These are phyloP conservation scores for Adiantum capillusveneris DNA, from an alignment of 75 land plant genomes.

Conservation along the genomic window DNA sequence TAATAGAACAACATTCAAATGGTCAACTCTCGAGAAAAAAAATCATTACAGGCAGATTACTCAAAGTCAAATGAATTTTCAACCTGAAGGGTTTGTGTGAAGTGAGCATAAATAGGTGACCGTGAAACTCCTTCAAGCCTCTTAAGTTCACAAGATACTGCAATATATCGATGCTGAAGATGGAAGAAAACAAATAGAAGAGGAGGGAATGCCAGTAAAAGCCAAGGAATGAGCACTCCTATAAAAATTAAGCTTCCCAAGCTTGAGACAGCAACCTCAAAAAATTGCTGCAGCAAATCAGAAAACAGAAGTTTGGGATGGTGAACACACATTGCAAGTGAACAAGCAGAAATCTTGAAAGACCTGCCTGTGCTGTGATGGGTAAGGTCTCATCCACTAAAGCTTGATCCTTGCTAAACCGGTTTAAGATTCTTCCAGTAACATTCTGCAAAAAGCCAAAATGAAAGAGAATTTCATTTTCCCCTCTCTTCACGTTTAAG, in stretches of 20 bases:
- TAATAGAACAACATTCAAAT: too few relatives aligned
- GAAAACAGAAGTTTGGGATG: too few relatives aligned
- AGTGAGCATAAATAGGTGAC: slow-evolving; percentile 32
- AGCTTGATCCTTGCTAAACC: slow-evolving; percentile 31
- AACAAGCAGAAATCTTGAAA: too few relatives aligned
- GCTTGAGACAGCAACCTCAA: slow-evolving; percentile 7
- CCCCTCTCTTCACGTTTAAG: too few relatives aligned
- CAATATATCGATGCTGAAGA: slow-evolving; percentile 17
- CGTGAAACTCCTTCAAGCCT: slow-evolving; percentile 29
- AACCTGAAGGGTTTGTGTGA: slow-evolving; percentile 28
- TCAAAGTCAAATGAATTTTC: too few relatives aligned
- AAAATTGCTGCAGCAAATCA: slow-evolving; percentile 15
- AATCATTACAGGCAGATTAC: too few relatives aligned
- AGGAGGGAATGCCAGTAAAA: slow-evolving; percentile 18
- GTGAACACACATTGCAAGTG: too few relatives aligned
- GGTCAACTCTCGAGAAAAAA: too few relatives aligned
- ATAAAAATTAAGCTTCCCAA: slow-evolving; percentile 21
- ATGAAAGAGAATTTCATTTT: too few relatives aligned
- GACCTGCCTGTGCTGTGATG: slow-evolving; percentile 17
- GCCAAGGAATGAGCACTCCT: slow-evolving; percentile 29
- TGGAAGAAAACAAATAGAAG: slow-evolving; percentile 17
- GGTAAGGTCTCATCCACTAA: slow-evolving; percentile 30
- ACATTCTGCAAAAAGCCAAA: slow-evolving; percentile 16
- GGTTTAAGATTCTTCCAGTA: slow-evolving; percentile 27
- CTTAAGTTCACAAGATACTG: slow-evolving; percentile 21